Conservation (phyloP, 148 eudicot species). For the Arctostaphylos glauca region DNA sequence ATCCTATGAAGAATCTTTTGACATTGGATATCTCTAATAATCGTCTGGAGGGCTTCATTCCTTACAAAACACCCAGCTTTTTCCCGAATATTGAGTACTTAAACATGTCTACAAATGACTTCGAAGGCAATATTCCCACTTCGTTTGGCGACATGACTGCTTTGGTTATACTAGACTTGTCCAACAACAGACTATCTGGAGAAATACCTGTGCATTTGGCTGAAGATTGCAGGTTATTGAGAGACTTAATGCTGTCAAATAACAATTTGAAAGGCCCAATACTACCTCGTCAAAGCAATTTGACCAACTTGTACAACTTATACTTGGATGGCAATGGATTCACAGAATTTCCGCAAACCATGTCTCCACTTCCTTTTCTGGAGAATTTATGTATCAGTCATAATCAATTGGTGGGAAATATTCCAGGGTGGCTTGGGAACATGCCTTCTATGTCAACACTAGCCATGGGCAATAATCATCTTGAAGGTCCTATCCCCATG, state of each 20-base stretch:
- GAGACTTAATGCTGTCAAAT: slow-evolving; percentile 1
- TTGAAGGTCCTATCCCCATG: neutral
- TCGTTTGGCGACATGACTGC: neutral
- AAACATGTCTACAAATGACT: slow-evolving; percentile 8
- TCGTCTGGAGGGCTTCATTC: neutral
- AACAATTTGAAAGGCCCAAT: slow-evolving; percentile 11
- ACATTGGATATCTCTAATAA: slow-evolving; percentile 11
- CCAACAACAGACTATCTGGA: slow-evolving; percentile 4
- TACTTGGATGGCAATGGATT: slow-evolving; percentile 1
- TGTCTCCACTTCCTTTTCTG: neutral
- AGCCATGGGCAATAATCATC: slow-evolving; percentile 2
- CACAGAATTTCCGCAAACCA: neutral
- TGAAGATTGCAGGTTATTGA: neutral
- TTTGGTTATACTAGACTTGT: neutral
- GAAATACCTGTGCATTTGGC: slow-evolving; percentile 12
- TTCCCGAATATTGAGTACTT: neutral
- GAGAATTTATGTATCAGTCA: neutral
- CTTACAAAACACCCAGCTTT: neutral
- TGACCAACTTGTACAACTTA: neutral
- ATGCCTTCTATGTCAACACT: neutral
- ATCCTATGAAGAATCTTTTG: neutral
- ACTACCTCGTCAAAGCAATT: neutral
- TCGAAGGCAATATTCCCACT: slow-evolving; percentile 16
- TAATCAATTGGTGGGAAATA: slow-evolving; percentile 8
- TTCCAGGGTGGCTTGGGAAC: neutral